phyloP scores from a whole-genome alignment of 768 basidiomycete species.

The Tulasnella sp. region DNA sequence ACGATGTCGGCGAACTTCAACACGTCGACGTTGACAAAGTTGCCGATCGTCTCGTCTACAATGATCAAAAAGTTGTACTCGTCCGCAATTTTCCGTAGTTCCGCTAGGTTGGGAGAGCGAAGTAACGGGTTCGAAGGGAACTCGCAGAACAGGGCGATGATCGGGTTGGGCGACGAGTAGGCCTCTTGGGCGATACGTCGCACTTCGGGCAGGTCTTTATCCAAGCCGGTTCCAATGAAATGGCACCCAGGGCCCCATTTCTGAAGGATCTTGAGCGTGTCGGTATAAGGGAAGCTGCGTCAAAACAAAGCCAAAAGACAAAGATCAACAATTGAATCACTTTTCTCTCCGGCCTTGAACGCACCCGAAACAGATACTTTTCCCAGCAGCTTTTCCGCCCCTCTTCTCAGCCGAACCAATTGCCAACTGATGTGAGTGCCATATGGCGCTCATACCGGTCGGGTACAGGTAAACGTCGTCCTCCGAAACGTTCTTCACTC shows the following conservation, averaged over 20 bases:
- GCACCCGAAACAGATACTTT: conserved; percentile 92
- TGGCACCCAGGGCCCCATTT: conserved; percentile 96
- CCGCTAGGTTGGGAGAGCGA: conserved; percentile 68
- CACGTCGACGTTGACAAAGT: conserved; percentile 88
- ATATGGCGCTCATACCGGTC: conserved; percentile 91
- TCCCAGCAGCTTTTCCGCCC: conserved; percentile 40
- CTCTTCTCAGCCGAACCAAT: conserved; percentile 35
- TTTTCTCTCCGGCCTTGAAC: conserved; percentile 26
- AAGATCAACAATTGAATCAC: neutral
- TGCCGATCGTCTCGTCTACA: conserved; percentile 91
- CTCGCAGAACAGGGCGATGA: conserved; percentile 81
- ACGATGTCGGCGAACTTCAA: conserved; percentile 81
- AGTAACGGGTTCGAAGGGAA: conserved; percentile 94
- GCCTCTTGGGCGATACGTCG: conserved; percentile 47
- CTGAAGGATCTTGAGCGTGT: conserved; percentile 85
- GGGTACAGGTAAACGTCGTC: conserved; percentile 84
- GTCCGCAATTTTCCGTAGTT: conserved; percentile 72
- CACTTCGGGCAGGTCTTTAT: conserved; percentile 58
- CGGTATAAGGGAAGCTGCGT: conserved; percentile 83
- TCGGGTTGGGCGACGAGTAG: conserved; percentile 38
- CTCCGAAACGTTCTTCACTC: conserved; percentile 62
- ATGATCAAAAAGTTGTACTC: conserved; percentile 81
- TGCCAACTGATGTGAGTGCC: conserved; percentile 74
- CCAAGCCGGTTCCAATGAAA: conserved; percentile 76
- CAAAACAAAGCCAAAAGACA: neutral